Evolutionary conservation across 1,139 yeast genomes (phyloP).

Genomic region (Pichia sp.): DNA sequence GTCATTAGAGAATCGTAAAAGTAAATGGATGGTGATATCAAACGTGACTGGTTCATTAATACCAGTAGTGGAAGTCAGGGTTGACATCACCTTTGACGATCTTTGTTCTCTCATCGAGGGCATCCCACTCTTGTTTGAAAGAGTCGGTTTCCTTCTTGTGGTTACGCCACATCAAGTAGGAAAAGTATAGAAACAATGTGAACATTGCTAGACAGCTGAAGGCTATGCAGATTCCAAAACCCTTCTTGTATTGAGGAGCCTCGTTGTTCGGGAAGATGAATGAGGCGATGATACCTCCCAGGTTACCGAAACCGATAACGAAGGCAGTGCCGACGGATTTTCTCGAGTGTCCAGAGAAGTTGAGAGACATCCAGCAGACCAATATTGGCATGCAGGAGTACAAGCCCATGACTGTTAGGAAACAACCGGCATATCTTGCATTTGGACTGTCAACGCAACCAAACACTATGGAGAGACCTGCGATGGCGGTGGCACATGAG

Average conservation of each 20-base stretch:
- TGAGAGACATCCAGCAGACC: conserved; percentile 69
- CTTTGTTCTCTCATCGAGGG: conserved; percentile 44
- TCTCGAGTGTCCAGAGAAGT: conserved; percentile 67
- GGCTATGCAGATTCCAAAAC: conserved; percentile 50
- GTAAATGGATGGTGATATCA: no score
- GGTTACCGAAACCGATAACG: conserved; percentile 79
- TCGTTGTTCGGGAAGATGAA: conserved; percentile 55
- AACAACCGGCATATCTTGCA: conserved; percentile 69
- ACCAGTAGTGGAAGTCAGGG: conserved; percentile 48
- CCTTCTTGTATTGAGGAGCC: conserved; percentile 57
- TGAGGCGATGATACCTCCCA: conserved; percentile 76
- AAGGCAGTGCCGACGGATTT: conserved; percentile 72
- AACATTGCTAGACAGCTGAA: conserved; percentile 52
- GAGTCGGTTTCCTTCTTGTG: conserved; percentile 38
- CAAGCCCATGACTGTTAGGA: conserved; percentile 61
- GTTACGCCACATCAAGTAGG: conserved; percentile 40
- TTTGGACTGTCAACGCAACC: conserved; percentile 31
- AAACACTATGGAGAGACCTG: conserved; percentile 54
- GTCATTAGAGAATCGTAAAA: not conserved
- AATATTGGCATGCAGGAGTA: conserved; percentile 75
- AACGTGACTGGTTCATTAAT: conserved; percentile 16
- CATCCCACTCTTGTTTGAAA: conserved; percentile 42
- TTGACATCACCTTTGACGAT: conserved; percentile 59
- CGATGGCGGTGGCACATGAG: conserved; percentile 43
- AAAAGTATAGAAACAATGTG: conserved; percentile 43